Evolutionary conservation across 148 eudicot species (phyloP).

Genomic region (Gaultheria prostrata): DNA sequence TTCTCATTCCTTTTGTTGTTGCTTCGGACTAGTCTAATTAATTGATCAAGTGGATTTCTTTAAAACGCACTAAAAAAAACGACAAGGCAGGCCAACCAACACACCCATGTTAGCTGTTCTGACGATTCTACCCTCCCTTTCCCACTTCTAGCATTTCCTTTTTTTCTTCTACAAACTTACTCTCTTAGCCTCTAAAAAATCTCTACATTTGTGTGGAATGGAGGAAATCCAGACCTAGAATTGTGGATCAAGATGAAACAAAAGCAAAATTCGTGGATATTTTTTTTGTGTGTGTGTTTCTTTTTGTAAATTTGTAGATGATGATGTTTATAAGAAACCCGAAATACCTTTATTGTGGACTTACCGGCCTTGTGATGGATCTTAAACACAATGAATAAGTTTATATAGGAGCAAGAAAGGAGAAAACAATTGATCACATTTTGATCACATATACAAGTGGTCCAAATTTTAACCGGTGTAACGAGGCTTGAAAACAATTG

Average conservation of each 20-base stretch:
- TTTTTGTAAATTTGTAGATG: not conserved
- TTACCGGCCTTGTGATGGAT: not conserved
- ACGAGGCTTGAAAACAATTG: too few relatives aligned
- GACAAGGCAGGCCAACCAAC: not conserved
- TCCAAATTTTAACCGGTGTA: too few relatives aligned
- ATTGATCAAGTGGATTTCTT: constrained; percentile 12
- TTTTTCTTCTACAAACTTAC: not conserved
- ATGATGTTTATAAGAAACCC: not conserved
- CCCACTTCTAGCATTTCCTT: not conserved
- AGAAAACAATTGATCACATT: too few relatives aligned
- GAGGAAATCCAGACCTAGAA: not conserved
- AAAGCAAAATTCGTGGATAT: not conserved
- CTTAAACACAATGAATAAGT: not conserved
- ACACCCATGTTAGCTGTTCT: not conserved
- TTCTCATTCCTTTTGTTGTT: constrained; percentile 12
- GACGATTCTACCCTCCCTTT: constrained; percentile 18
- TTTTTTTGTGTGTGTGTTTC: too few relatives aligned
- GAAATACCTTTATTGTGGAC: not conserved
- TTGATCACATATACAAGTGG: too few relatives aligned
- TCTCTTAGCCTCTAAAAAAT: not conserved
- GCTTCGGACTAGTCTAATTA: not conserved
- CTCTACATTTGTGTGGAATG: not conserved
- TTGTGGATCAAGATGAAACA: not conserved
- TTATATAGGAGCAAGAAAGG: not conserved
- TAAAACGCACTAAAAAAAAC: constrained; percentile 25